Conservation (phyloP, 2,329 filamentous ascomycete species). For the Fusarium sp. region DNA sequence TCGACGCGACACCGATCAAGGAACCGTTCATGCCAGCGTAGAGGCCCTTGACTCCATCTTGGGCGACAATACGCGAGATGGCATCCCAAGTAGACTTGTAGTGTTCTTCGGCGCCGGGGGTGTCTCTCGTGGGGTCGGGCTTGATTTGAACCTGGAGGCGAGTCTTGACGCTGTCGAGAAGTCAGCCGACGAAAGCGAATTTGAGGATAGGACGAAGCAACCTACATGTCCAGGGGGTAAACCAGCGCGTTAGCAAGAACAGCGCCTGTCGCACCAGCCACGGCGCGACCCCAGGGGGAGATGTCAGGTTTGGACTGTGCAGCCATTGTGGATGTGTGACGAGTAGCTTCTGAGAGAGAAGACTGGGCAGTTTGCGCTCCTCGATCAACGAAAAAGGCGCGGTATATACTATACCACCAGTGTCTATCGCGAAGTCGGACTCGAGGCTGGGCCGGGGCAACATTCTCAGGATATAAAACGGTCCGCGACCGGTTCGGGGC, state of each 20-base stretch:
- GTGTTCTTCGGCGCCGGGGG: constrained; percentile 65
- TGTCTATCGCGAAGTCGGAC: constrained; percentile 27
- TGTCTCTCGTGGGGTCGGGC: constrained; percentile 66
- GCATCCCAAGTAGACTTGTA: constrained; percentile 92
- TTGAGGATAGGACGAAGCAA: constrained; percentile 25
- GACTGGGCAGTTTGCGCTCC: neutral
- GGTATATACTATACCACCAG: constrained; percentile 7
- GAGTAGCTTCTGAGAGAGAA: neutral
- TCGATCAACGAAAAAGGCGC: constrained; percentile 3
- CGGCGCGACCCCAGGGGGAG: constrained; percentile 91
- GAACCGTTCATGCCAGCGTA: constrained; percentile 91
- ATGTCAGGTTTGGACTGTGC: constrained; percentile 75
- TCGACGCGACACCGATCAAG: constrained; percentile 91
- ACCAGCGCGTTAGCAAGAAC: constrained; percentile 95
- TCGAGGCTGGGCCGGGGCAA: constrained; percentile 17
- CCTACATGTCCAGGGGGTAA: constrained; percentile 96
- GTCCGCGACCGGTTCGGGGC: constrained; percentile 38
- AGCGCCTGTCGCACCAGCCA: constrained; percentile 91
- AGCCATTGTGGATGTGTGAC: constrained; percentile 55
- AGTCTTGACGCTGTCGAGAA: constrained; percentile 82
- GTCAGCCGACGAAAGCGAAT: neutral
- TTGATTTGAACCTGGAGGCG: constrained; percentile 89
- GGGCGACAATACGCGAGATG: constrained; percentile 81
- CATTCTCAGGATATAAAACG: constrained; percentile 38
- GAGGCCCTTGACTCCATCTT: constrained; percentile 83